Percentiles rank a stretch among this genome's conserved stretches.
phyloP scores from a whole-genome alignment of 2,329 filamentous ascomycete genomes.

The Coniochaeta pulveracea region DNA sequence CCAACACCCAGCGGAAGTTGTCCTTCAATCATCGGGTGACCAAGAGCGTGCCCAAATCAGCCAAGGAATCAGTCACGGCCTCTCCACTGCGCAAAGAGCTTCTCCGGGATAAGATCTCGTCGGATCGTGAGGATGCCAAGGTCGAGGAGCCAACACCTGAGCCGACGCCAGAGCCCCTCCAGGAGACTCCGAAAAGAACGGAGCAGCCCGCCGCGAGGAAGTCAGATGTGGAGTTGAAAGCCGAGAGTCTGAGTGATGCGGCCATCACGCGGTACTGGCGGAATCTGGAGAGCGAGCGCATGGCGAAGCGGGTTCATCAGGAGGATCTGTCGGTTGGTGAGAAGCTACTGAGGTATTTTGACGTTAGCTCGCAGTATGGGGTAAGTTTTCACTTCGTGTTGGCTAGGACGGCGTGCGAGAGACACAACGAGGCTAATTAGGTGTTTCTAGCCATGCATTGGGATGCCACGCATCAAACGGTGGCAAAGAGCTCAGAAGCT shows the following conservation, averaged over 20 bases:
- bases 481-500: constrained; percentile 80
- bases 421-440: constrained; percentile 3
- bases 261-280: constrained; percentile 73
- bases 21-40: constrained; percentile 48
- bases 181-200: constrained; percentile 10
- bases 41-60: constrained; percentile 36
- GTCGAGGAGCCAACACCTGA: constrained; percentile 10
- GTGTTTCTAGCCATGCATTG: constrained; percentile 67
- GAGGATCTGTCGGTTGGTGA: constrained; percentile 59
- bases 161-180: constrained; percentile 12
- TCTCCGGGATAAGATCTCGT: constrained; percentile 7
- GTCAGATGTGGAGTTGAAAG: constrained; percentile 41
- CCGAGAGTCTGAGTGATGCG: constrained; percentile 52
- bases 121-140: constrained; percentile 11
- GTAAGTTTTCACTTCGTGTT: constrained; percentile 42
- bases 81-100: constrained; percentile 22
- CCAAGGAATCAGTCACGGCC: constrained; percentile 30
- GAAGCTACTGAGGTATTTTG: constrained; percentile 85
- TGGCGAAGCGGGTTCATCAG: constrained; percentile 67
- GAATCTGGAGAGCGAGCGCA: constrained; percentile 55
- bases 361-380: constrained; percentile 83
- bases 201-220: constrained; percentile 22
- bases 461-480: constrained; percentile 67
- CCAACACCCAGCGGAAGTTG: constrained; percentile 37
- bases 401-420: not conserved